Conservation (phyloP, 2,329 filamentous ascomycete genomes). For the Keithomyces neogunnii region DNA sequence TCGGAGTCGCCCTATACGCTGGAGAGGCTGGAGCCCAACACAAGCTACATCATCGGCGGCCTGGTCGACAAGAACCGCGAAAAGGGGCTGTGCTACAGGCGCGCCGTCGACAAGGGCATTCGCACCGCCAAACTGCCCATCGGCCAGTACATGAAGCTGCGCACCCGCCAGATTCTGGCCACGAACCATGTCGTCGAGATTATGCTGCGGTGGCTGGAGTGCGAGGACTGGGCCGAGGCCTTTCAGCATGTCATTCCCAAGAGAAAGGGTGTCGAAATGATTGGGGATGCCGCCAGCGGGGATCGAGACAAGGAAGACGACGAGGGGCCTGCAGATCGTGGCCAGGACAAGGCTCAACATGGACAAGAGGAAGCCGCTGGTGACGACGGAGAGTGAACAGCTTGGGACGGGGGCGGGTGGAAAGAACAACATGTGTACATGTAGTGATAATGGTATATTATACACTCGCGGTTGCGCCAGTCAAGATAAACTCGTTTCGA, state of each 20-base stretch:
- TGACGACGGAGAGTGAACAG: constrained; percentile 3
- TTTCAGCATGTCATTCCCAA: constrained; percentile 86
- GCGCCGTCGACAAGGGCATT: constrained; percentile 66
- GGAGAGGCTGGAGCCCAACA: constrained; percentile 74
- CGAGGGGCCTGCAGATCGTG: constrained; percentile 3
- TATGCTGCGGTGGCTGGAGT: constrained; percentile 87
- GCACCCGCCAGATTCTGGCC: constrained; percentile 73
- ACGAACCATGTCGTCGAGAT: constrained; percentile 98
- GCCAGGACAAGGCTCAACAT: constrained; percentile 4
- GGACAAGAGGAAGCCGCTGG: neutral
- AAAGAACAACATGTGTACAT: too few relatives aligned
- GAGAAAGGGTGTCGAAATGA: constrained; percentile 73
- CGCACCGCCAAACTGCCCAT: constrained; percentile 89
- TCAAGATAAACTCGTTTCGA: too few relatives aligned
- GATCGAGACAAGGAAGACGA: constrained; percentile 17
- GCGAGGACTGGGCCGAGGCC: constrained; percentile 82
- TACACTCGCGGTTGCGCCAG: neutral
- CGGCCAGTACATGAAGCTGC: constrained; percentile 90
- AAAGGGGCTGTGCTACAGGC: constrained; percentile 86
- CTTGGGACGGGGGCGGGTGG: neutral
- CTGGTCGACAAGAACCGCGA: constrained; percentile 94
- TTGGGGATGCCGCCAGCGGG: constrained; percentile 21
- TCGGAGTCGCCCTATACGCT: constrained; percentile 86
- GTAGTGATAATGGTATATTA: neutral
- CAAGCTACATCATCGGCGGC: constrained; percentile 87